Evolutionary conservation across 176 grass and related monocot species (phyloP).

Genomic region (Avena eriantha): DNA sequence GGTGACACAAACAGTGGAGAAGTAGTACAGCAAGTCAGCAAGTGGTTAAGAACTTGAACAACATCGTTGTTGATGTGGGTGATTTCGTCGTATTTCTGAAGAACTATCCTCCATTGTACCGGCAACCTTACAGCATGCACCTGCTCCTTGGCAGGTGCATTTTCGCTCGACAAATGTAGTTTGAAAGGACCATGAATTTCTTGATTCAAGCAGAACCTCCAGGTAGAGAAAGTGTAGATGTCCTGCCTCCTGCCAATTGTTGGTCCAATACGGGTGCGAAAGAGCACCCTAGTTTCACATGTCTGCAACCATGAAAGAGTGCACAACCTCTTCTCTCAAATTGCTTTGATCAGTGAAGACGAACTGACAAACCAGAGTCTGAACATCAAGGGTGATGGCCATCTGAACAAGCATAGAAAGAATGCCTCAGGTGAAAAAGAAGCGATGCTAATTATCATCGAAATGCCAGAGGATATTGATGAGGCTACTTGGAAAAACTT

Average conservation of each 20-base stretch:
- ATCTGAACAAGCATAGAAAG: not conserved
- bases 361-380: not conserved
- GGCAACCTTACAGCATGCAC: not conserved
- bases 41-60: not conserved
- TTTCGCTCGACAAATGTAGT: conserved; percentile 4
- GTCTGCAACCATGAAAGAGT: not conserved
- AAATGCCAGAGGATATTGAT: not conserved
- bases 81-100: not conserved
- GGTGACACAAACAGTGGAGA: not conserved
- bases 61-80: not conserved
- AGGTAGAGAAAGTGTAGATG: not conserved
- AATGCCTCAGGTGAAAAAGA: not conserved
- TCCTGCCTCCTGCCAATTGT: not conserved
- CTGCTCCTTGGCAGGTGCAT: not conserved
- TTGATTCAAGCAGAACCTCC: not conserved
- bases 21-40: not conserved
- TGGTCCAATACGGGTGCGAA: not conserved
- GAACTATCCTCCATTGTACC: not conserved
- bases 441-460: not conserved
- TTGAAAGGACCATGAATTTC: conserved; percentile 6
- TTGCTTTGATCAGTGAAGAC: not conserved
- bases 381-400: not conserved
- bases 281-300: conserved; percentile 22
- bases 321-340: not conserved
- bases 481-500: not conserved